Evolutionary conservation across 768 basidiomycete species (phyloP).

Genomic region (Phylloporus sp.): DNA sequence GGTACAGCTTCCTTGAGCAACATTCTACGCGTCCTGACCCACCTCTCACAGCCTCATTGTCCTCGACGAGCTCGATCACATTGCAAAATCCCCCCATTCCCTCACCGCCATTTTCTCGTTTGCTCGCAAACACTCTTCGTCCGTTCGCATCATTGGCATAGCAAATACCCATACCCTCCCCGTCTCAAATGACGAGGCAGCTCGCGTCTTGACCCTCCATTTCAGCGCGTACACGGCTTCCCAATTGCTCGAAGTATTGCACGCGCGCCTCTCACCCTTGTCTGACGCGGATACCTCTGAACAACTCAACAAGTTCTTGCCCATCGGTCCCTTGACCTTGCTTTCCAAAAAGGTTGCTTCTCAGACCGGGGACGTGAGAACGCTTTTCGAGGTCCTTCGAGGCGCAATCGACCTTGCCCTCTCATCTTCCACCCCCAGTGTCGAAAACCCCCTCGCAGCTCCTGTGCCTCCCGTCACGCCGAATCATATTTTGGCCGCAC

Average conservation of each 20-base stretch:
- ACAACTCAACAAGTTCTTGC: conserved; percentile 51
- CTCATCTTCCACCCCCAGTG: conserved; percentile 19
- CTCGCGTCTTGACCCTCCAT: conserved; percentile 59
- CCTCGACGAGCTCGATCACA: conserved; percentile 85
- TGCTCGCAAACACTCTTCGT: conserved; percentile 46
- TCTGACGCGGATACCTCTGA: conserved; percentile 31
- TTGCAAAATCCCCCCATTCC: conserved; percentile 54
- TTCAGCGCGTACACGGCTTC: conserved; percentile 74
- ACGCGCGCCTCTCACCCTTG: conserved; percentile 55
- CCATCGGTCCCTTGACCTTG: conserved; percentile 57
- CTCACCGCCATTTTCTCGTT: conserved; percentile 64
- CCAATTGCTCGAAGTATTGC: conserved; percentile 66
- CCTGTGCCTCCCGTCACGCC: conserved; percentile 51
- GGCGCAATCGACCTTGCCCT: conserved; percentile 71
- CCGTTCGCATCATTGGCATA: conserved; percentile 73
- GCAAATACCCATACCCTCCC: conserved; percentile 87
- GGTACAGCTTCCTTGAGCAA: conserved; percentile 30
- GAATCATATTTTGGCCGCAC: conserved; percentile 62
- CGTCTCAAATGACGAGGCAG: conserved; percentile 38
- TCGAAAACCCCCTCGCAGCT: conserved; percentile 27
- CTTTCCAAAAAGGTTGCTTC: conserved; percentile 78
- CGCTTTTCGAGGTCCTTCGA: conserved; percentile 73
- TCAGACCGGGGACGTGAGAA: conserved; percentile 78
- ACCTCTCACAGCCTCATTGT: conserved; percentile 54
- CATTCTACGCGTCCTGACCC: conserved; percentile 18